These are phyloP conservation scores for Cerioporus squamosus DNA, from an alignment of 1,284 basidiomycete genomes.

Conservation along the genomic window DNA sequence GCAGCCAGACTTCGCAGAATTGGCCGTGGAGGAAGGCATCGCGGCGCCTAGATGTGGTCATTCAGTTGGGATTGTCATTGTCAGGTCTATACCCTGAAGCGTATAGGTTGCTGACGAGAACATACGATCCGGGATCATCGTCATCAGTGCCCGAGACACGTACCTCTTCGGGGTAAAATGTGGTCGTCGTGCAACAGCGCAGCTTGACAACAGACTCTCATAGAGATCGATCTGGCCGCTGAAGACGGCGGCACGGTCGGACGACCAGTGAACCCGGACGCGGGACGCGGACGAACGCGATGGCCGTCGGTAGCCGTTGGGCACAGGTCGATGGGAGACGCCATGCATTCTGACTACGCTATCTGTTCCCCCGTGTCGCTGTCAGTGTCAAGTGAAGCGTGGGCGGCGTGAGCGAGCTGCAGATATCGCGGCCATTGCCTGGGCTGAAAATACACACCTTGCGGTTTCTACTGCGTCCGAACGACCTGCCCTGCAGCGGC, in stretches of 20 bases:
- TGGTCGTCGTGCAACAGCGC: slow-evolving; percentile 6
- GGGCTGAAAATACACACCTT: slow-evolving; percentile 1
- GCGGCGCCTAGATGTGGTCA: slow-evolving; percentile 6
- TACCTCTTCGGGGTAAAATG: background rate
- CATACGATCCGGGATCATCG: background rate
- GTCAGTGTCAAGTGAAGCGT: slow-evolving; percentile 9
- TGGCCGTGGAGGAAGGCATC: slow-evolving; percentile 1
- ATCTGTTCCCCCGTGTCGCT: slow-evolving; percentile 14
- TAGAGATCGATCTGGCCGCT: background rate
- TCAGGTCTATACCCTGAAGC: slow-evolving; percentile 19
- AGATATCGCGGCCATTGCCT: background rate
- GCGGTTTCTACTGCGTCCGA: slow-evolving; percentile 1
- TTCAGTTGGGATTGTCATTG: background rate
- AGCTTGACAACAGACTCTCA: background rate
- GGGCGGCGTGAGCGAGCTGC: slow-evolving; percentile 2
- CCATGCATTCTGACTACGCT: slow-evolving; percentile 4
- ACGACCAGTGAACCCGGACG: background rate
- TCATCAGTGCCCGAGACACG: background rate
- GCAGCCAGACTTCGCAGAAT: slow-evolving; percentile 2
- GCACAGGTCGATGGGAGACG: slow-evolving; percentile 20
- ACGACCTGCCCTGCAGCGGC: background rate
- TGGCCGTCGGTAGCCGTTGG: slow-evolving; percentile 14
- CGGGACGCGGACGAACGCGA: background rate
- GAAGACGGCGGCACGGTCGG: slow-evolving; percentile 1
- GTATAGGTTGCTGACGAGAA: slow-evolving; percentile 15